Percentiles rank a stretch among this genome's conserved stretches.
Evolutionary conservation across 169 alveolate species (phyloP).

Genomic region (Cyclospora cayetanensis): DNA sequence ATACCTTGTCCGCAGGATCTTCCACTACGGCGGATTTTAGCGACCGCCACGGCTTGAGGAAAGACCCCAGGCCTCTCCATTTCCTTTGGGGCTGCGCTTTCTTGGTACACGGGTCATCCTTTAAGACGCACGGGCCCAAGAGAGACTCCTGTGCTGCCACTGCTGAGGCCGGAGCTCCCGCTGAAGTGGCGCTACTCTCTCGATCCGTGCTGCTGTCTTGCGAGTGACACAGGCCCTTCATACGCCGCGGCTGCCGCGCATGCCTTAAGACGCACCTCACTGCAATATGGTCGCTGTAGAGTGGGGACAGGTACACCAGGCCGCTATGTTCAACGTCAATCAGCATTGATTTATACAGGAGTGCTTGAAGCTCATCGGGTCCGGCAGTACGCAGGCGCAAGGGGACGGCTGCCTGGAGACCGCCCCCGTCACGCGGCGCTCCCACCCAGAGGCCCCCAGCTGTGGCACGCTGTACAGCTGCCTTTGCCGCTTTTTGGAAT

Average conservation of each 20-base stretch:
- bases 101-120: not conserved
- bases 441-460: slow-evolving; percentile 46
- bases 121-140: not conserved
- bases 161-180: not conserved
- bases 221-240: too few relatives aligned
- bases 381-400: not conserved
- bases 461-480: slow-evolving; percentile 23
- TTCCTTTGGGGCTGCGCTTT: not conserved
- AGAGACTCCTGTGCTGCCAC: not conserved
- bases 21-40: not conserved
- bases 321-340: not conserved
- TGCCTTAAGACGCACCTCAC: not conserved
- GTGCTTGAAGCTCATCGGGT: not conserved
- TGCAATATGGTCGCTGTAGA: slow-evolving; percentile 63
- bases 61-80: not conserved
- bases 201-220: not conserved
- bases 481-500: not conserved
- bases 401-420: not conserved
- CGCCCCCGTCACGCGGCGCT: slow-evolving; percentile 59
- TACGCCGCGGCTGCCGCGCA: not conserved
- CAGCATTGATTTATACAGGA: not conserved
- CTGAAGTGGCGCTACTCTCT: not conserved
- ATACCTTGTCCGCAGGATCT: not conserved
- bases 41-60: not conserved
- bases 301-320: slow-evolving; percentile 53